Conservation (phyloP, 2,329 filamentous ascomycete species). For the Hymenotorrendiella dingleyae region DNA sequence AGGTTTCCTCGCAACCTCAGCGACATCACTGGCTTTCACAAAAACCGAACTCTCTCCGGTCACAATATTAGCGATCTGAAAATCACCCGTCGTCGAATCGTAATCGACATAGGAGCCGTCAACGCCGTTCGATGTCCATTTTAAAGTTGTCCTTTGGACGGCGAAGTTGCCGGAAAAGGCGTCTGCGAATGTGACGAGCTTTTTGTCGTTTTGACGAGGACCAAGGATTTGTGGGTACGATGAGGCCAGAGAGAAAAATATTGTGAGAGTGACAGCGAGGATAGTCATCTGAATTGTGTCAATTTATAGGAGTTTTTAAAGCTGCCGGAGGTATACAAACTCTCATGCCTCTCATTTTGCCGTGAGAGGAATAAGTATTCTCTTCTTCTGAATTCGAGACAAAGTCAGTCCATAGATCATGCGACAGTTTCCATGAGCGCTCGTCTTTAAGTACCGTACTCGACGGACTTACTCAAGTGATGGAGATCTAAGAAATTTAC, state of each 20-base stretch:
- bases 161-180: conserved; percentile 19
- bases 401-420: no score
- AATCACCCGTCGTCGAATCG: conserved; percentile 40
- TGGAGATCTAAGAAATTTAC: no score
- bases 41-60: conserved; percentile 52
- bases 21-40: conserved; percentile 51
- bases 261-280: no score
- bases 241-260: not conserved
- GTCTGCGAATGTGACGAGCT: conserved; percentile 23
- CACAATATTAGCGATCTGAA: conserved; percentile 57
- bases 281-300: no score
- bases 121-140: conserved; percentile 51
- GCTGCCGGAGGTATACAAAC: no score
- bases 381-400: no score
- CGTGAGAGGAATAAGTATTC: no score
- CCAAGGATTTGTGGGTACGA: not conserved
- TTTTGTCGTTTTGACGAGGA: conserved; percentile 8
- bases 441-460: no score
- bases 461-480: no score
- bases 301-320: no score
- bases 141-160: conserved; percentile 16
- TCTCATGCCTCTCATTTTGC: no score
- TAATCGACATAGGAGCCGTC: conserved; percentile 58
- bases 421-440: no score
- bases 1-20: conserved; percentile 36